Evolutionary conservation across 176 grass and related monocot genomes (phyloP), one percentile per base, ranked within the genome.

Genomic region (Eremochloa ophiuroides): DNA sequence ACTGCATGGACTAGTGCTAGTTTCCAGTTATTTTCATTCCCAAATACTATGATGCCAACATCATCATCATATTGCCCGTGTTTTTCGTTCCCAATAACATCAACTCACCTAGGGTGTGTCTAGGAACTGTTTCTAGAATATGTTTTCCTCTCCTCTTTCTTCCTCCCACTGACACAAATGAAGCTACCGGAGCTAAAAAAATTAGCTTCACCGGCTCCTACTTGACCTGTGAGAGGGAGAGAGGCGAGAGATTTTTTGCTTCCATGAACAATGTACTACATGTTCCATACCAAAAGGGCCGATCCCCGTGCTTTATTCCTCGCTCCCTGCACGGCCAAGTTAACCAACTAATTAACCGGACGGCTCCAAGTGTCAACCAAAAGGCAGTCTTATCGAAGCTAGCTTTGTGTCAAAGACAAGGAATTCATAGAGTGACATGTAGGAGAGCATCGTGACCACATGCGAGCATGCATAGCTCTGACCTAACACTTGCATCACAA

Each of bases 401-500:
- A 64, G 29, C 73, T 84, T 84, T 58, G 34, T 84, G 22, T 27
- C 14, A 47, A 77, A 62, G 65, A 62, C 53, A 48, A 71, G 53
- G 22, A 60, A 85, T 71, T 48, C 48, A 40, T 26, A 17, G 7
- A 23, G 42, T n/a, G n/a, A n/a, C n/a, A n/a, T n/a, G n/a, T n/a
- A n/a, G 14, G 42, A 14, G 42, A 44, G 42, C 18, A 84, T 53
- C 31, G 1, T 67, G 72, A 68, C 62, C 71, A 51, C 75, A 64
- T 64, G 62, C 5, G 7, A 38, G 37, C 59, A 16, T 0, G 61
- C 14, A 85, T 50, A 55, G 38, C 56, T 63, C 66, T 22, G 23
- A 16, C 23, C 18, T 64, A 53, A 48, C 75, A 62, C 47, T 31
- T 56, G 63, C 50, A 38, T 83, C 60, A 16, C 37, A 38, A 34